phyloP scores from a whole-genome alignment of 2,329 filamentous ascomycete species.

The Alternaria burnsii region DNA sequence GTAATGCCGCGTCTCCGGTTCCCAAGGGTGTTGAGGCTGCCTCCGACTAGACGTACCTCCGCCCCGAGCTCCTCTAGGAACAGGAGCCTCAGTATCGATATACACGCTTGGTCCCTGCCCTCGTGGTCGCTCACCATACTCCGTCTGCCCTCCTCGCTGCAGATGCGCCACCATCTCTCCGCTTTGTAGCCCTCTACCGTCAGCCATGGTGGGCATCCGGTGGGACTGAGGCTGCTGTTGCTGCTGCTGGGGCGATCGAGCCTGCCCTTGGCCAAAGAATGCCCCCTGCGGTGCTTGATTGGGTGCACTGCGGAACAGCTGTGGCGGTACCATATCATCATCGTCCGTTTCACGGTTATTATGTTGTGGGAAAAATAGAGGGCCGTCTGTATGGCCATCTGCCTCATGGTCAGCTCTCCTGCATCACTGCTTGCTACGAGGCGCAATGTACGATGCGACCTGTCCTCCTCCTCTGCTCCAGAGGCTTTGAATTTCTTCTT shows the following conservation, averaged over 20 bases:
- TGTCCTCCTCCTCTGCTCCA: neutral
- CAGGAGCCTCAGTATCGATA: neutral
- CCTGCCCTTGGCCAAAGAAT: neutral
- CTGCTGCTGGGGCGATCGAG: neutral
- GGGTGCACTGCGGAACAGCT: neutral
- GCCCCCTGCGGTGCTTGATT: neutral
- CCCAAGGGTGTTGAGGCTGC: slow-evolving; percentile 1
- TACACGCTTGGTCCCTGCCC: neutral
- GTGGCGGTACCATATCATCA: neutral
- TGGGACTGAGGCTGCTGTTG: neutral
- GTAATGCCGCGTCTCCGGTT: neutral
- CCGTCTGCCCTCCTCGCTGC: neutral
- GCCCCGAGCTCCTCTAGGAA: neutral
- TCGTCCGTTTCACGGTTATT: neutral
- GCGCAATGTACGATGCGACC: neutral
- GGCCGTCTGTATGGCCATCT: neutral
- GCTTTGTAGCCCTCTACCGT: too few species aligned
- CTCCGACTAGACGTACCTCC: neutral
- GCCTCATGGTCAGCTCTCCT: neutral
- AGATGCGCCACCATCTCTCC: neutral
- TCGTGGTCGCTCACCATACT: neutral
- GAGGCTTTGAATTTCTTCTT: neutral
- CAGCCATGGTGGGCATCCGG: neutral
- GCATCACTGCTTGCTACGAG: neutral
- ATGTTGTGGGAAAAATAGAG: neutral